Conservation (phyloP, 75 land plant genomes). For the Sequoiadendron giganteum region DNA sequence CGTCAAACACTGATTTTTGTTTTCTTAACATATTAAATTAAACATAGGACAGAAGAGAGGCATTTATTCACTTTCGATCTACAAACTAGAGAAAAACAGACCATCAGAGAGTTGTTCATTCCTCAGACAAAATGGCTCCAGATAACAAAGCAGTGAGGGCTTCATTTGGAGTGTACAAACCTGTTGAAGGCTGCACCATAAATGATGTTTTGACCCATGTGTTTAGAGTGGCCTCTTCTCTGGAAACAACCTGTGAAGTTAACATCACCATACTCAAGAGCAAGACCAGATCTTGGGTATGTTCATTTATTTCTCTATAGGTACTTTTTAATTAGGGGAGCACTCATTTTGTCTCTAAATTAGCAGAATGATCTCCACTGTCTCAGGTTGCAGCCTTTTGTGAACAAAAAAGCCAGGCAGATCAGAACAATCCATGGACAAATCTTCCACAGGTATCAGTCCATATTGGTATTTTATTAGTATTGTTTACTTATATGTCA, state of each 20-base stretch:
- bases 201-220: neutral
- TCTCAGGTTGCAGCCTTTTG: neutral
- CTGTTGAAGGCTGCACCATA: neutral
- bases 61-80: neutral
- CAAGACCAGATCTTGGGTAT: neutral
- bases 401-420: neutral
- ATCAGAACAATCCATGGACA: neutral
- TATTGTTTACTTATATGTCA: neutral
- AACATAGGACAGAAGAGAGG: neutral
- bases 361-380: neutral
- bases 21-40: too few species aligned
- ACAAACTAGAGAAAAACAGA: neutral
- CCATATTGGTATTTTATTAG: neutral
- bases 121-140: neutral
- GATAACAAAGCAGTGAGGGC: neutral
- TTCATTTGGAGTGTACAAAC: constrained; percentile 3
- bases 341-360: neutral
- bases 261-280: neutral
- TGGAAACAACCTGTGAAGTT: neutral
- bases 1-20: too few species aligned
- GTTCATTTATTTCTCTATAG: neutral
- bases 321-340: neutral
- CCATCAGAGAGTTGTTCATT: neutral
- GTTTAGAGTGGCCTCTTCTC: neutral
- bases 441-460: neutral